A percentile compares a stretch with the other conserved stretches of the same genome.
Conservation (phyloP, 495 filamentous ascomycete species). For the Thozetella sp. region DNA sequence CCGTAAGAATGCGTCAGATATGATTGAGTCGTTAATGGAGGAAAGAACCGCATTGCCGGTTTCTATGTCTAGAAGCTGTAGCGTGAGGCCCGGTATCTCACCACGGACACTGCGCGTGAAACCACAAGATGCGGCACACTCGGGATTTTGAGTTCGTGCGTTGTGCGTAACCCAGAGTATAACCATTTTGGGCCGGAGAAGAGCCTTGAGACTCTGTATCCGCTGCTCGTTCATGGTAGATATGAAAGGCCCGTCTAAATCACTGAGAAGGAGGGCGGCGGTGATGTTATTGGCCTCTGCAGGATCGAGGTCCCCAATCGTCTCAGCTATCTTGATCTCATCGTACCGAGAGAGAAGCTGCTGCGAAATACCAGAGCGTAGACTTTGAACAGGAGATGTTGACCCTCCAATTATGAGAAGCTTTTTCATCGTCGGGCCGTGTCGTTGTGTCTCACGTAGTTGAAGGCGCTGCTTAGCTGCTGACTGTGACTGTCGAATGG, state of each 20-base stretch:
- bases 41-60: neutral
- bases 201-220: neutral
- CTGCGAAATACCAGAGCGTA: neutral
- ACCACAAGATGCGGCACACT: neutral
- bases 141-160: neutral
- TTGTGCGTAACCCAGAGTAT: slow-evolving; percentile 1
- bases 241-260: neutral
- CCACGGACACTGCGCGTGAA: neutral
- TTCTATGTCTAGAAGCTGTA: neutral
- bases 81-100: neutral
- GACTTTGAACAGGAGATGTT: neutral
- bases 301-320: neutral
- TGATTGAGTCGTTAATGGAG: neutral
- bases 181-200: neutral
- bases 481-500: neutral
- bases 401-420: neutral
- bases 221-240: neutral
- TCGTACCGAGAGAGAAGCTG: neutral
- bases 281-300: neutral
- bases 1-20: neutral
- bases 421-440: neutral
- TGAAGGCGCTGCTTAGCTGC: neutral
- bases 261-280: neutral
- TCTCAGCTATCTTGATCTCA: neutral
- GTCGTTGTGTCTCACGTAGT: neutral